Conservation (phyloP, 2,329 filamentous ascomycete species). For the Myriosclerotinia curreyana region DNA sequence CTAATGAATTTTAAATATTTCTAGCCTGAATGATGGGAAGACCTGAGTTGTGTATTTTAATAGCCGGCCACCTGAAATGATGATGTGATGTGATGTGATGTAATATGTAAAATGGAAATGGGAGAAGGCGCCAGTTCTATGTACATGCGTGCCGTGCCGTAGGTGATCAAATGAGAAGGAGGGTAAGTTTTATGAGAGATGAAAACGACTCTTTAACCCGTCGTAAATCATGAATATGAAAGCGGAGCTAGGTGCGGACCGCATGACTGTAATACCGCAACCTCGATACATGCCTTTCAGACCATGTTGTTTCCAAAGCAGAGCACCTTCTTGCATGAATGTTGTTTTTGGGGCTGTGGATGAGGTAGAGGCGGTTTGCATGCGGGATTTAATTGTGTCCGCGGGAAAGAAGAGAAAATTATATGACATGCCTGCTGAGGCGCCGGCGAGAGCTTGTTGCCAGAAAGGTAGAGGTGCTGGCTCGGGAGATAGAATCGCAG, state of each 20-base stretch:
- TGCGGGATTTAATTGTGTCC: slow-evolving; percentile 94
- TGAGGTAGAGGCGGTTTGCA: slow-evolving; percentile 78
- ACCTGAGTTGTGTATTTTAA: not conserved
- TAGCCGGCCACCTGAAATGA: not conserved
- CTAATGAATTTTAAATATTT: not conserved
- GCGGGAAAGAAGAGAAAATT: slow-evolving; percentile 98
- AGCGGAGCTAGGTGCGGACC: slow-evolving; percentile 91
- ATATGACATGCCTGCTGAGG: slow-evolving; percentile 85
- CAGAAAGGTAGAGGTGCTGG: slow-evolving; percentile 66
- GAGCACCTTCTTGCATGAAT: slow-evolving; percentile 68
- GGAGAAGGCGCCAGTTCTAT: not conserved
- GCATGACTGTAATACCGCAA: slow-evolving; percentile 86
- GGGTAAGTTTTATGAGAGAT: slow-evolving; percentile 13
- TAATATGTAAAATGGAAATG: not conserved
- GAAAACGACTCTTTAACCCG: slow-evolving; percentile 60
- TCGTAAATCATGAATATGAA: slow-evolving; percentile 98
- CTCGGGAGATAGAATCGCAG: slow-evolving; percentile 25
- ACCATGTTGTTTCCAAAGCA: slow-evolving; percentile 80
- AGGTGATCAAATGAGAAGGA: not conserved
- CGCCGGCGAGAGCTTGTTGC: slow-evolving; percentile 85
- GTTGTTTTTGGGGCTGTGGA: slow-evolving; percentile 50
- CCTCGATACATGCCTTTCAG: slow-evolving; percentile 85
- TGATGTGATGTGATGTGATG: not conserved
- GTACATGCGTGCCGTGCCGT: not conserved
- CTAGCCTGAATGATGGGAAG: not conserved